Conservation (phyloP, 2,329 filamentous ascomycete genomes). For the Xylaria sp. region DNA sequence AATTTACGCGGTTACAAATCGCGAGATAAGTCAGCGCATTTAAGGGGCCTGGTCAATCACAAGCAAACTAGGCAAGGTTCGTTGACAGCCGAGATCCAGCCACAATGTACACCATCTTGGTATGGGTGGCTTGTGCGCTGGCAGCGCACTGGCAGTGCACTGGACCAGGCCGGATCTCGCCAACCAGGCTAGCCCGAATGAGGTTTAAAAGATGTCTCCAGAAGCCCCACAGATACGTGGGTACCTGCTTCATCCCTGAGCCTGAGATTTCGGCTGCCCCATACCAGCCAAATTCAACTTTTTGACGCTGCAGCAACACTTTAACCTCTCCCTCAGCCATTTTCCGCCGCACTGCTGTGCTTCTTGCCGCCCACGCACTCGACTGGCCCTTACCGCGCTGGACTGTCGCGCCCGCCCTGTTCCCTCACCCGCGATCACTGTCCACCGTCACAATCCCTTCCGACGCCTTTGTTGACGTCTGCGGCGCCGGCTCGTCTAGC, state of each 20-base stretch:
- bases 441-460: constrained; percentile 14
- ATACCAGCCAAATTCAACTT: constrained; percentile 40
- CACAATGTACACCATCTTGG: constrained; percentile 9
- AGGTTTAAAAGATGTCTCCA: neutral
- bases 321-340: constrained; percentile 37
- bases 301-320: constrained; percentile 33
- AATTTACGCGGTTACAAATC: too few species aligned
- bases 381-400: constrained; percentile 25
- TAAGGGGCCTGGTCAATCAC: neutral
- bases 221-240: constrained; percentile 4
- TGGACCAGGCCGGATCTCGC: too few species aligned
- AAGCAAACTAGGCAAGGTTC: neutral
- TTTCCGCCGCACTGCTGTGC: constrained; percentile 25
- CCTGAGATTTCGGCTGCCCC: constrained; percentile 33
- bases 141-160: neutral
- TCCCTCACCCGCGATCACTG: constrained; percentile 31
- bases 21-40: too few species aligned
- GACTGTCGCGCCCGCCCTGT: constrained; percentile 23
- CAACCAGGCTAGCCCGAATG: neutral
- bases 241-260: constrained; percentile 28
- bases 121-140: constrained; percentile 11
- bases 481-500: constrained; percentile 20
- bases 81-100: constrained; percentile 13
- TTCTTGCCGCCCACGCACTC: constrained; percentile 22
- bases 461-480: constrained; percentile 23